These are phyloP conservation scores for Ceratobasidium sp. DNA, from an alignment of 1,284 basidiomycete species.

Conservation along the genomic window DNA sequence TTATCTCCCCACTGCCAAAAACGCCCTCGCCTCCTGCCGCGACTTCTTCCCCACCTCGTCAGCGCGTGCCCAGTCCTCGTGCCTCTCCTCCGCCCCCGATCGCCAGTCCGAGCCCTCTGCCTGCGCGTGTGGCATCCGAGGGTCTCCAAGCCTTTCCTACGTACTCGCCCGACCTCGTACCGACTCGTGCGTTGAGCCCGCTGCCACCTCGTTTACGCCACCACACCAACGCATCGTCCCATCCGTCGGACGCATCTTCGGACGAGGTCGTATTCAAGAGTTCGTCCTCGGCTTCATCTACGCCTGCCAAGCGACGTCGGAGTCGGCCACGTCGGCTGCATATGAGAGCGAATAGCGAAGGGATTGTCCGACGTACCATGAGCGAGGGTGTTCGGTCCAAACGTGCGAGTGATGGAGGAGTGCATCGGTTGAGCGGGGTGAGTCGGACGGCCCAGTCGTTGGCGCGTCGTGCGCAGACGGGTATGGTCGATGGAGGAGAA, in stretches of 20 bases:
- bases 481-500: constrained; percentile 1
- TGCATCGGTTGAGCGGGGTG: not conserved
- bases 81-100: not conserved
- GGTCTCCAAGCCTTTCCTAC: not conserved
- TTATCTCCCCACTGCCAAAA: not conserved
- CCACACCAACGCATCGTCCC: constrained; percentile 1
- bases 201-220: constrained; percentile 6
- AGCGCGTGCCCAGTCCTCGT: not conserved
- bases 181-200: constrained; percentile 18
- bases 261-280: constrained; percentile 28
- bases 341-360: constrained; percentile 11
- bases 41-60: constrained; percentile 6
- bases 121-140: not conserved
- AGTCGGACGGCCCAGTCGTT: constrained; percentile 9
- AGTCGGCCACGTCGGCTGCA: not conserved
- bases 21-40: not conserved
- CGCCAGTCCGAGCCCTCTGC: constrained; percentile 7
- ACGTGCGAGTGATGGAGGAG: not conserved
- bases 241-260: constrained; percentile 18
- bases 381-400: not conserved
- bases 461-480: not conserved
- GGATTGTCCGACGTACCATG: not conserved
- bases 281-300: constrained; percentile 20
- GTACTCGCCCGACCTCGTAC: not conserved
- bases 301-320: constrained; percentile 5